Percentiles rank a stretch among this genome's conserved stretches.
phyloP scores from a whole-genome alignment of 305 asterid species.

The Fraxinus sp. region DNA sequence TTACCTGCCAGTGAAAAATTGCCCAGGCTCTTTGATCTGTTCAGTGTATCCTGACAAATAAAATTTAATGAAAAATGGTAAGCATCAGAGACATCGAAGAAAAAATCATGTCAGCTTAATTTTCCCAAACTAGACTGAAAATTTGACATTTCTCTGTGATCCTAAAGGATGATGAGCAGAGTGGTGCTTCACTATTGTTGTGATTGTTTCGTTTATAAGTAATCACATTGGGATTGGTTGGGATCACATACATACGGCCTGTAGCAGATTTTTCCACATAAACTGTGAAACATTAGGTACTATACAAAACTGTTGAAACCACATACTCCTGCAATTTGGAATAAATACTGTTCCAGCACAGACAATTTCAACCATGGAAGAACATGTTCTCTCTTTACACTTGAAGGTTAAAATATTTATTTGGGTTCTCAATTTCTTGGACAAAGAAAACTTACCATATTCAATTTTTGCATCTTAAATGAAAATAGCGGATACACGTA shows the following conservation, averaged over 20 bases:
- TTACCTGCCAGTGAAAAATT: slow-evolving; percentile 88
- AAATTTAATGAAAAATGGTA: slow-evolving; percentile 6
- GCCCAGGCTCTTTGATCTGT: slow-evolving; percentile 59
- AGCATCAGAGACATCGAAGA: background rate
- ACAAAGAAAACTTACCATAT: background rate
- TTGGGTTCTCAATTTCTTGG: background rate
- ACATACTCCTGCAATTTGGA: background rate
- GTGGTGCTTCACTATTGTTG: background rate
- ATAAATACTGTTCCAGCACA: background rate
- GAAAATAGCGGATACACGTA: background rate
- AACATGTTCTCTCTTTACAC: background rate
- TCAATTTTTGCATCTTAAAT: background rate
- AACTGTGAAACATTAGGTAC: background rate
- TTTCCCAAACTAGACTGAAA: background rate
- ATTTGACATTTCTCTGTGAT: background rate
- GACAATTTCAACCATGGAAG: background rate
- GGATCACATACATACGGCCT: background rate
- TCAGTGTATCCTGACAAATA: slow-evolving; percentile 50
- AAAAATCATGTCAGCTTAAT: background rate
- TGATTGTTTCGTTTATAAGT: background rate
- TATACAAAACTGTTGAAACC: background rate
- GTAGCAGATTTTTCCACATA: background rate
- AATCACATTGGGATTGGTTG: background rate
- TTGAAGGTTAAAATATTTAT: background rate
- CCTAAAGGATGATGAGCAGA: background rate